These are phyloP conservation scores for Boletus smithii DNA, from an alignment of 1,284 basidiomycete genomes.

Conservation along the genomic window DNA sequence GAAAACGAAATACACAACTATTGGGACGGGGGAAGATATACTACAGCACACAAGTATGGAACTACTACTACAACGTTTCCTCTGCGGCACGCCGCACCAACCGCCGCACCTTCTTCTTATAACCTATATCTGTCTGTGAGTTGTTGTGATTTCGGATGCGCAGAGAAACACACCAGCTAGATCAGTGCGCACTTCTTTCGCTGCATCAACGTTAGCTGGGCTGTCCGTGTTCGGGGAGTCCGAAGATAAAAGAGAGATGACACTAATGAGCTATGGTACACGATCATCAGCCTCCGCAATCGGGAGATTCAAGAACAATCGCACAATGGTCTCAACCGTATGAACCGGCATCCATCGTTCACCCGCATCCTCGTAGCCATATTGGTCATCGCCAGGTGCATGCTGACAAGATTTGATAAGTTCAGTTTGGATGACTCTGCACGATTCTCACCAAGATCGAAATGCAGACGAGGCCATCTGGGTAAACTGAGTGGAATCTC, in stretches of 20 bases:
- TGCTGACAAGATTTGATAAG: constrained; percentile 53
- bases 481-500: constrained; percentile 63
- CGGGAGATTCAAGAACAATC: constrained; percentile 35
- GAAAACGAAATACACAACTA: constrained; percentile 18
- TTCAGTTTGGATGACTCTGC: background rate
- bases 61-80: constrained; percentile 61
- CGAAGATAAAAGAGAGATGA: constrained; percentile 92
- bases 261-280: constrained; percentile 77
- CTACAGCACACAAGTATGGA: constrained; percentile 16
- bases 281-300: constrained; percentile 6
- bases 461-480: constrained; percentile 89
- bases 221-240: constrained; percentile 93
- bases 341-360: constrained; percentile 99
- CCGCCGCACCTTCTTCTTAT: constrained; percentile 91
- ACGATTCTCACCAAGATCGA: constrained; percentile 79
- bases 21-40: constrained; percentile 11
- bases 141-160: background rate
- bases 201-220: constrained; percentile 96
- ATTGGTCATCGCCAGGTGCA: constrained; percentile 95
- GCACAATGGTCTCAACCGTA: constrained; percentile 93
- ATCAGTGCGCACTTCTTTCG: constrained; percentile 83
- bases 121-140: constrained; percentile 43
- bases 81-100: constrained; percentile 83
- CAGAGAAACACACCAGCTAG: constrained; percentile 48
- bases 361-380: constrained; percentile 95